Evolutionary conservation across 78 protist species (phyloP), one percentile per base, ranked within the genome.

Genomic region (Dictyostelium purpureum): DNA sequence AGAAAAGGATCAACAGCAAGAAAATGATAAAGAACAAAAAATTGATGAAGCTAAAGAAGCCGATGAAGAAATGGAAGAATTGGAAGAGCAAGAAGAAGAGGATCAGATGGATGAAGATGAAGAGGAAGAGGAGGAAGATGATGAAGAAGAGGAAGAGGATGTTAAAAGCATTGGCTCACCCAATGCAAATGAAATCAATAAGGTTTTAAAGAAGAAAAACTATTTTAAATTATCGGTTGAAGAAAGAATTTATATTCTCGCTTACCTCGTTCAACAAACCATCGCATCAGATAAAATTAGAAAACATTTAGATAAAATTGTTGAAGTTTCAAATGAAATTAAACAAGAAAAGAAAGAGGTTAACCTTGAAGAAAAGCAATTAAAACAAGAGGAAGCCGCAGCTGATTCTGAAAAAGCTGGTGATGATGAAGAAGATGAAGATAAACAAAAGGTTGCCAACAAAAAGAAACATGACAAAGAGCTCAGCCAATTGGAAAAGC

Each of bases 201-300:
- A 61, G 57, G 80, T 73, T 59, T 35, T 85, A 49, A 85, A 61
- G 47, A 85, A 61, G 43, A 85, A 57, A 24, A 38, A 85, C 47
- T 85, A 85, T 43, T 59, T 42, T 47, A 54, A 71, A 47, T 65
- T 85, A 21, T 6, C 33, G 9, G 56, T 85, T 28, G 75, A 85
- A 4, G 92, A 85, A 45, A 73, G 47, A 28, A 56, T 85, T 9
- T 54, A 59, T 35, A 85, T 85, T 6, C 57, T 85, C 11, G 35
- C 92, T 0, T 85, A 85, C 35, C 21, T 85, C n/a, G 47, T 35
- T 52, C 28, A 21, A n/a, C 92, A 85, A 45, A 37, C 76, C 1
- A 59, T 85, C 4, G 37, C 49, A 43, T 73, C 92, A 11, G 92
- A 85, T 28, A 70, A 47, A 52, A 85, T 85, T 59, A 75, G 92